These are phyloP conservation scores for Astrothelium macrocarpum DNA, from an alignment of 495 filamentous ascomycete species.

Conservation along the genomic window DNA sequence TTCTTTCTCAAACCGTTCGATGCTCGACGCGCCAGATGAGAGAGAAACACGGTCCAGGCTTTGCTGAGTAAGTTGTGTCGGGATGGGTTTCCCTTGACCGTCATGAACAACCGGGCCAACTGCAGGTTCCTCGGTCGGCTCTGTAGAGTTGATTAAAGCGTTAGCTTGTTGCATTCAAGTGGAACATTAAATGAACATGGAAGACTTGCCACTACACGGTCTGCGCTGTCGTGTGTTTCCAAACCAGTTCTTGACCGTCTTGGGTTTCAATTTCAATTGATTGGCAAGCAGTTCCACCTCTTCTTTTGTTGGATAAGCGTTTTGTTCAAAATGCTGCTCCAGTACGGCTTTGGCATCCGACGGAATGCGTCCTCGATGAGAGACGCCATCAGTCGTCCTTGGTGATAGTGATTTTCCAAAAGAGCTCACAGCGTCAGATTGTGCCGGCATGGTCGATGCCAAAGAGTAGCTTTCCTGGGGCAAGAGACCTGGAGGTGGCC, in stretches of 20 bases:
- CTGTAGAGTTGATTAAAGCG: neutral
- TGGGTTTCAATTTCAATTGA: neutral
- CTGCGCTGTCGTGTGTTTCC: conserved; percentile 1
- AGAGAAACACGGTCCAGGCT: neutral
- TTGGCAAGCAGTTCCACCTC: neutral
- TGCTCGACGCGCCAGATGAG: neutral
- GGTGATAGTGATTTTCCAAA: neutral
- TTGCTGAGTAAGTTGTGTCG: neutral
- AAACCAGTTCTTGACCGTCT: conserved; percentile 7
- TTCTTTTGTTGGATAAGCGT: conserved; percentile 2
- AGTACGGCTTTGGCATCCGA: neutral
- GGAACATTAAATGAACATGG: too few species aligned
- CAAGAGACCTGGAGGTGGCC: neutral
- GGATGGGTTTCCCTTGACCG: neutral
- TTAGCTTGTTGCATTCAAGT: neutral
- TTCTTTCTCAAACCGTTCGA: conserved; percentile 1
- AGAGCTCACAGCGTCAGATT: neutral
- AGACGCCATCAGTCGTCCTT: neutral
- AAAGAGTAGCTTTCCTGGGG: neutral
- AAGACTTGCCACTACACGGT: neutral
- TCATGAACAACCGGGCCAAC: neutral
- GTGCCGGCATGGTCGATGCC: neutral
- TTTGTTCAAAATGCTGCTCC: conserved; percentile 2
- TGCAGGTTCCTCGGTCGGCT: neutral
- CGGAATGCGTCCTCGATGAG: neutral